Evolutionary conservation across 2,329 filamentous ascomycete species (phyloP).

Genomic region (Elsinoe australis): DNA sequence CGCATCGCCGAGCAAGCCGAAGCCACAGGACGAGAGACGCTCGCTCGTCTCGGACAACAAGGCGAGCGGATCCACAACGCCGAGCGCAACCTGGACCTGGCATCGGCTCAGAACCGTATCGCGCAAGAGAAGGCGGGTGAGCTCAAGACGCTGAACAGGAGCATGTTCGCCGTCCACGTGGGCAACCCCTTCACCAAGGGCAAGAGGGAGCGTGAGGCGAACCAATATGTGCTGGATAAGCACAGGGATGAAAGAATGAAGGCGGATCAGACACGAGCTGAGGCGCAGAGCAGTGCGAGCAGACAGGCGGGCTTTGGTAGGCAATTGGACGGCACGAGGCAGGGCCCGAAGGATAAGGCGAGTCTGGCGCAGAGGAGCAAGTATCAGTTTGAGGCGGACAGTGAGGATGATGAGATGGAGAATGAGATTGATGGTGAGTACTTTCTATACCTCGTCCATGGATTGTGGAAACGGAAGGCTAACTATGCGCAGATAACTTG

Average conservation of each 20-base stretch:
- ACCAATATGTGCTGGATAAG: conserved; percentile 61
- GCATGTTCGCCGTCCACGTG: conserved; percentile 66
- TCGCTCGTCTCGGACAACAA: conserved; percentile 67
- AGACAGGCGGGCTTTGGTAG: conserved; percentile 58
- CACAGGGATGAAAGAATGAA: conserved; percentile 50
- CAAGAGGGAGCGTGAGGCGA: conserved; percentile 50
- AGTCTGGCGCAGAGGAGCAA: conserved; percentile 58
- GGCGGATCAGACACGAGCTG: conserved; percentile 49
- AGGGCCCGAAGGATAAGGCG: conserved; percentile 44
- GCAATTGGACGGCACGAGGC: conserved; percentile 39
- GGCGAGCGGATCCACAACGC: conserved; percentile 75
- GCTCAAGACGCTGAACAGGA: conserved; percentile 75
- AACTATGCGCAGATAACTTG: conserved; percentile 42
- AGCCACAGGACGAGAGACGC: conserved; percentile 62
- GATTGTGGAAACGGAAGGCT: too few relatives aligned
- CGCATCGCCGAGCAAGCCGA: conserved; percentile 61
- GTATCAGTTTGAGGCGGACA: conserved; percentile 72
- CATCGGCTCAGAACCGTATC: conserved; percentile 61
- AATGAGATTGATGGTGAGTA: conserved; percentile 36
- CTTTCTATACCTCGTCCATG: too few relatives aligned
- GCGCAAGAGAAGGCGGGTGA: conserved; percentile 76
- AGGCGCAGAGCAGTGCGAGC: conserved; percentile 48
- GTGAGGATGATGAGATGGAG: conserved; percentile 57
- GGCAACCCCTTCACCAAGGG: conserved; percentile 56
- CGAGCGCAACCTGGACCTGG: conserved; percentile 73